These are phyloP conservation scores for Eragrostis nindensis DNA, from an alignment of 176 grass and related monocot genomes.

Conservation along the genomic window DNA sequence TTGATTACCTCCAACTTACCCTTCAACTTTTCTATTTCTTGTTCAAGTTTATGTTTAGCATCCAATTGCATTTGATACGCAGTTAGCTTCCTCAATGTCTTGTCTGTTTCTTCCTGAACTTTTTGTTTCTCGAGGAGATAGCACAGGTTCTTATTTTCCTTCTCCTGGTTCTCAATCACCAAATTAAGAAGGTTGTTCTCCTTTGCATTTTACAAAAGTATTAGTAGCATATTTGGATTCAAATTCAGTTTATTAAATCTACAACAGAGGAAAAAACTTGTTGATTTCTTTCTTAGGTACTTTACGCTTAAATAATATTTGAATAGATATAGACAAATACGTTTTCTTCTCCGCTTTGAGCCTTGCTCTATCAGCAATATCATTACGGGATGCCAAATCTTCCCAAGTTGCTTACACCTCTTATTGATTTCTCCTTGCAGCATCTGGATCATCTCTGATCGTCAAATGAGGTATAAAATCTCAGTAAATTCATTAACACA, in stretches of 20 bases:
- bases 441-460: not conserved
- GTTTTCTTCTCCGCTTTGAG: not conserved
- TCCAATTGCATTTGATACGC: too few relatives aligned
- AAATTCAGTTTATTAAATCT: not conserved
- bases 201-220: not conserved
- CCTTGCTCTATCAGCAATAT: not conserved
- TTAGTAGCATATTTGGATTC: not conserved
- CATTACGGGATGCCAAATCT: not conserved
- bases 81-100: too few relatives aligned
- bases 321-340: not conserved
- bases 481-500: not conserved
- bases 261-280: not conserved
- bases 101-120: too few relatives aligned
- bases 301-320: not conserved
- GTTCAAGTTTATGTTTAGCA: too few relatives aligned
- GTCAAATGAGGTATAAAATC: not conserved
- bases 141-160: too few relatives aligned
- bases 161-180: not conserved
- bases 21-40: too few relatives aligned
- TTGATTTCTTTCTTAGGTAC: not conserved
- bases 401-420: not conserved
- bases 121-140: too few relatives aligned
- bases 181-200: not conserved
- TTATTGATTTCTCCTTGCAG: not conserved
- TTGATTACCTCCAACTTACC: too few relatives aligned